These are phyloP conservation scores for Calcarisporium arbuscula DNA, from an alignment of 2,329 filamentous ascomycete genomes.

Conservation along the genomic window DNA sequence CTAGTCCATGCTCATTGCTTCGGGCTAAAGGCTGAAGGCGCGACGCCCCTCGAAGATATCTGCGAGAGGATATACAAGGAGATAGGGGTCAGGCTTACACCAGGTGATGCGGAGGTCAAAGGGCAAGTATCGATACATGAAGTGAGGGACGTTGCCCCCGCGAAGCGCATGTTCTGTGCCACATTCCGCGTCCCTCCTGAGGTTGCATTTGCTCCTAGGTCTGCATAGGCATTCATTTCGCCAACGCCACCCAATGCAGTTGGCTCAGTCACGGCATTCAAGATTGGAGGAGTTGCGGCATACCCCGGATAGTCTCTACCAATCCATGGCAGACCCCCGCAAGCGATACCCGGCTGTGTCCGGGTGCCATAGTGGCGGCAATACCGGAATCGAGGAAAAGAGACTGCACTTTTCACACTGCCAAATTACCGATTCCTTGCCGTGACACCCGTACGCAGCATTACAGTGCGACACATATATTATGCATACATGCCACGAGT, in stretches of 20 bases:
- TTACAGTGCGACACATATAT: no score
- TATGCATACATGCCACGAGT: no score
- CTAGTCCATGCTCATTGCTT: slow-evolving; percentile 95
- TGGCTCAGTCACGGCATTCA: no score
- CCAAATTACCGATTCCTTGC: no score
- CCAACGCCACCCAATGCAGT: neutral
- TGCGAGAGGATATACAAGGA: slow-evolving; percentile 33
- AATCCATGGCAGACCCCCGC: no score
- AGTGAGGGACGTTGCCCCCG: slow-evolving; percentile 83
- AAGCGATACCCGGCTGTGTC: no score
- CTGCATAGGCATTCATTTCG: slow-evolving; percentile 9
- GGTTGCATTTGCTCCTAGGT: slow-evolving; percentile 64
- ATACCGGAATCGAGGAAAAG: no score
- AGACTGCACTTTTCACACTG: no score
- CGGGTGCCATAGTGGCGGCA: no score
- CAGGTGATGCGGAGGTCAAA: slow-evolving; percentile 39
- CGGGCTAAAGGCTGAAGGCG: slow-evolving; percentile 71
- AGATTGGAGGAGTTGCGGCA: no score
- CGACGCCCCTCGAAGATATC: slow-evolving; percentile 51
- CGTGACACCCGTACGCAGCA: no score
- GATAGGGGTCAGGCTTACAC: slow-evolving; percentile 32
- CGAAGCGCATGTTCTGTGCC: slow-evolving; percentile 95
- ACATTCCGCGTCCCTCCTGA: slow-evolving; percentile 78
- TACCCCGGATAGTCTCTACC: no score
- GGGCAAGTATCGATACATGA: slow-evolving; percentile 54